Evolutionary conservation across 2,329 filamentous ascomycete species (phyloP), one percentile per base, ranked within the genome.

Genomic region (Leptosphaerulina australis): DNA sequence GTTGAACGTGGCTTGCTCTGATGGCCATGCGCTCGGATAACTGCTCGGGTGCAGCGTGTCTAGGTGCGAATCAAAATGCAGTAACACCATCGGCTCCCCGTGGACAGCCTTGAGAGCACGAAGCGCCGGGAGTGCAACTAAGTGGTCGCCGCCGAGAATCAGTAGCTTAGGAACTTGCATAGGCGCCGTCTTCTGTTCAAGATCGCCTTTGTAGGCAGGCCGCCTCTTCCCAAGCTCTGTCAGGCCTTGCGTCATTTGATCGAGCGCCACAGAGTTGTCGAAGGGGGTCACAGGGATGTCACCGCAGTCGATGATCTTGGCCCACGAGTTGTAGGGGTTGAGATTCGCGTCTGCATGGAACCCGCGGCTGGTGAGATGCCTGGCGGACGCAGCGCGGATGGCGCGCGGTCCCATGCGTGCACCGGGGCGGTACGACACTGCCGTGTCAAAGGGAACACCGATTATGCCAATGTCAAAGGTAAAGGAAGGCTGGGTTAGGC

Each of bases 381-480:
- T 63, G 1, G 59, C 61, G 4, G 60, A 67, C 20, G 57, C 66
- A 5, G 66, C 60, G 9, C 69, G 64, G 34, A 70, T 69, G 1
- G 60, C 67, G 5, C 63, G 59, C 2, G 69, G 69, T 4, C 69
- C 69, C 34, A 71, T 69, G 9, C 69, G 57, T 12, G 68, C 63
- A 14, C 68, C 67, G 3, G 66, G 63, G 3, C 68, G 60, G 49
- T 70, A 73, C 21, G 62, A 66, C 0, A 62, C 65, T 12, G 62
- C 60, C 3, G 67, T 71, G 49, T 73, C 69, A 45, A 66, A 73
- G 8, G 69, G 70, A 38, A 70, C 60, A 9, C 69, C 70, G 24
- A 25, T 25, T 6, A 25, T 25, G 24, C 24, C 24, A 25, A 25
- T 25, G 24, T 25, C 24, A 25, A 25, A 25, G 24, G 24, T 25